Evolutionary conservation across 176 grass and related monocot species (phyloP).

Genomic region (Aegilops tauschii): DNA sequence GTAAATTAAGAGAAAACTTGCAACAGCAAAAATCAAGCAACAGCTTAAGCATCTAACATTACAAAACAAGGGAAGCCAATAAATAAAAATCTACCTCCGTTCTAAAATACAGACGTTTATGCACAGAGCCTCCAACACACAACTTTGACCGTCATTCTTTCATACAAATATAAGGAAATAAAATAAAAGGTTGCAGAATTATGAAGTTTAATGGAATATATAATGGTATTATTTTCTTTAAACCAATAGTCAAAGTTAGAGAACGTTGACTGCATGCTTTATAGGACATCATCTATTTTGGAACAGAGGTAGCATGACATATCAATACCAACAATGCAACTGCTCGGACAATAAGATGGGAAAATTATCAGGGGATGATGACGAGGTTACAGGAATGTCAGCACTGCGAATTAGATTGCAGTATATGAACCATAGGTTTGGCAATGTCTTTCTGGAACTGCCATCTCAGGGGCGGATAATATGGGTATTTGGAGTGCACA

Average conservation of each 20-base stretch:
- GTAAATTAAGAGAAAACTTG: neutral
- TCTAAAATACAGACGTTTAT: neutral
- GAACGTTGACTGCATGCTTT: neutral
- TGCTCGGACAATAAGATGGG: neutral
- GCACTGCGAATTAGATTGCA: neutral
- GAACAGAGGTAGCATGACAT: neutral
- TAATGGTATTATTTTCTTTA: neutral
- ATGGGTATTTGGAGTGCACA: neutral
- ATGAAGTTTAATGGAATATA: neutral
- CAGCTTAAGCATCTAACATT: neutral
- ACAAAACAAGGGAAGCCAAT: neutral
- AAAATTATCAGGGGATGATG: neutral
- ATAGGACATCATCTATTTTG: neutral
- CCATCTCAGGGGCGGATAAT: neutral
- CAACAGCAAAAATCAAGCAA: neutral
- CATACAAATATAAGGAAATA: neutral
- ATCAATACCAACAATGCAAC: neutral
- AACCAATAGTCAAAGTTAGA: neutral
- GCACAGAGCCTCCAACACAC: neutral
- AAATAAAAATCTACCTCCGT: neutral
- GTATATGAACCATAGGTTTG: neutral
- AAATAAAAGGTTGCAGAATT: neutral
- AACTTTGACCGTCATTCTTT: neutral
- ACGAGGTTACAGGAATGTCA: neutral
- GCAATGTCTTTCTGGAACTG: neutral